These are phyloP conservation scores for Fraxinus floribunda DNA, from an alignment of 305 asterid genomes.

Conservation along the genomic window DNA sequence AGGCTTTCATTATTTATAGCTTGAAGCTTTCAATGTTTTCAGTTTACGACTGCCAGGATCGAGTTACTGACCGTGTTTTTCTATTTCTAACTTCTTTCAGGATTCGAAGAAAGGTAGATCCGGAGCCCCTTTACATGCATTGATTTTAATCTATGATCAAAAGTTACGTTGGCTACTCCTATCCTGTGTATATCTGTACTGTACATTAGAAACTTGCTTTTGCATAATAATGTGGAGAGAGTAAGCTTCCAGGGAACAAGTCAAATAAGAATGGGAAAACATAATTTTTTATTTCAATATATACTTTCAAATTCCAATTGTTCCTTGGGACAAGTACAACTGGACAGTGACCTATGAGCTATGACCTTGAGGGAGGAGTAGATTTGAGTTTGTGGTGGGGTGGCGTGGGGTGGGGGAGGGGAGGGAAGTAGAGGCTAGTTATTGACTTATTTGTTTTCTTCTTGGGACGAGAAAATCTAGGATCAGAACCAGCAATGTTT, in stretches of 20 bases:
- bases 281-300: neutral
- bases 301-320: neutral
- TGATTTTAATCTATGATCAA: neutral
- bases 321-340: neutral
- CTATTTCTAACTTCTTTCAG: conserved; percentile 34
- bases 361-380: neutral
- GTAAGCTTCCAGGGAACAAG: neutral
- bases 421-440: neutral
- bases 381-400: too few species aligned
- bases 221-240: neutral
- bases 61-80: neutral
- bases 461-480: neutral
- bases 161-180: neutral
- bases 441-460: neutral
- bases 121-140: conserved; percentile 55
- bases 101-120: conserved; percentile 56
- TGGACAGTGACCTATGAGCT: neutral
- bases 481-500: neutral
- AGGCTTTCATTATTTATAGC: neutral
- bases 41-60: neutral
- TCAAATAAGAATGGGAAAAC: neutral
- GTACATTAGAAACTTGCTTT: neutral
- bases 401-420: too few species aligned
- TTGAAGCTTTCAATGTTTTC: neutral
- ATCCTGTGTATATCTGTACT: neutral